Percentiles rank a stretch among this genome's conserved stretches.
phyloP scores from a whole-genome alignment of 768 basidiomycete genomes.

The Arthromyces matolae region DNA sequence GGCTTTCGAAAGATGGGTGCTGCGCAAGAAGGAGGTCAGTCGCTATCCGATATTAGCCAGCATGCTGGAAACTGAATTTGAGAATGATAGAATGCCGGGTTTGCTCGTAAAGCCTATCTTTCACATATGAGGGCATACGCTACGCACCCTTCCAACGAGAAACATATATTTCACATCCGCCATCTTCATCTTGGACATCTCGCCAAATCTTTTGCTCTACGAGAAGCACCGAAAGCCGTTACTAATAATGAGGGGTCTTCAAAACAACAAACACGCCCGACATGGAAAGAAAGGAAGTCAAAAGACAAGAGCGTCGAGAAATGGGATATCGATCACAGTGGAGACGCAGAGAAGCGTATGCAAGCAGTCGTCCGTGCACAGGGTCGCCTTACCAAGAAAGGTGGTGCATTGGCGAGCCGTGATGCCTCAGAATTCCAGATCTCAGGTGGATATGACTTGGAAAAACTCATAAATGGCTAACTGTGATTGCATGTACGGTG shows the following conservation, averaged over 20 bases:
- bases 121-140: constrained; percentile 97
- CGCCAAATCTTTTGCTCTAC: constrained; percentile 87
- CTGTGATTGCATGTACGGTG: too few relatives aligned
- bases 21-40: constrained; percentile 65
- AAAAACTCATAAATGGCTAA: constrained; percentile 46
- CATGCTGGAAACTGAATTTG: constrained; percentile 3
- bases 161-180: constrained; percentile 94
- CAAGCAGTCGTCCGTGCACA: constrained; percentile 78
- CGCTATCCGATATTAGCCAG: too few relatives aligned
- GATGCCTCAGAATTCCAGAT: constrained; percentile 79
- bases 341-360: constrained; percentile 80
- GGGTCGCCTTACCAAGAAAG: constrained; percentile 76
- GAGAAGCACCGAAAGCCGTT: constrained; percentile 71
- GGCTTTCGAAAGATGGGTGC: constrained; percentile 91
- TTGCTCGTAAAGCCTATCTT: constrained; percentile 82
- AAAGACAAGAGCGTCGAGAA: constrained; percentile 24
- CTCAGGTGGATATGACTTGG: constrained; percentile 57
- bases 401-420: constrained; percentile 67
- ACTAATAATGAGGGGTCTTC: constrained; percentile 23
- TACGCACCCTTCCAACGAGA: constrained; percentile 93
- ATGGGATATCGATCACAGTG: constrained; percentile 41
- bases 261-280: constrained; percentile 21
- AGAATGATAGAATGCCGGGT: constrained; percentile 60
- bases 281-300: constrained; percentile 11
- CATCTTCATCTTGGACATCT: constrained; percentile 93